Base-by-base conservation (phyloP, 768 basidiomycete genomes). In the Strobilomyces confusus region DNA sequence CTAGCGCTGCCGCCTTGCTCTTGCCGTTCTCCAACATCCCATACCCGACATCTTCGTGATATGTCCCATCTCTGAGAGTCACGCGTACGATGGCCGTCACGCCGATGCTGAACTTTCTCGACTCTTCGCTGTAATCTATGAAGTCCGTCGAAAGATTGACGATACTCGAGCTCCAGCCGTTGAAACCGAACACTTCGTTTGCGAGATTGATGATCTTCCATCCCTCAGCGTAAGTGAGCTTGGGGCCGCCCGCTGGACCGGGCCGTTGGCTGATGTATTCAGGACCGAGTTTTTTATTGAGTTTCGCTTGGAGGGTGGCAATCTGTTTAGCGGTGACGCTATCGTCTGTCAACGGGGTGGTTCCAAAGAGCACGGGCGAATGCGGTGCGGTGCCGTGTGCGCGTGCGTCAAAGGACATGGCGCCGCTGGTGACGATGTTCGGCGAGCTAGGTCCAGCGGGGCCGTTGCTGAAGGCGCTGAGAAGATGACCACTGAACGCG, bases 171-270 rank as follows among this genome's bases (percentile, higher is more conserved):
- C 87, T 89, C 95, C 93, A 95, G 23, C 95, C 97, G 58, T 98
- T 92, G 76, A 93, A 98, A 1, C 95, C 95, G 71, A 99, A 98
- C 40, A 98, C 89, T 58, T 99, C 95, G 67, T 99, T 99, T 2
- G 95, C 97, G 22, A 99, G 79, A 64, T 95, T 95, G 70, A 99
- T 97, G 34, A 94, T 86, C 73, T 92, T 95, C 95, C 95, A 98
- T 0, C 95, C 97, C 67, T 98, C 95, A 1, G 89, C 87, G 65
- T 99, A 98, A 15, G 88, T 94, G 43, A 99, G 74, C 69, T 95
- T 97, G 15, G 81, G 80, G 4, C 89, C 91, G 38, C 87, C 89
- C 17, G 86, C 88, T 2, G 91, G 92, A 5, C 95, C 95, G 8
- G 90, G 87, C 15, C 97, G 78, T 58, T 87, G 86, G 3, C 90